Base-by-base conservation (phyloP, 2,329 filamentous ascomycete species). In the Tothia fuscella region DNA sequence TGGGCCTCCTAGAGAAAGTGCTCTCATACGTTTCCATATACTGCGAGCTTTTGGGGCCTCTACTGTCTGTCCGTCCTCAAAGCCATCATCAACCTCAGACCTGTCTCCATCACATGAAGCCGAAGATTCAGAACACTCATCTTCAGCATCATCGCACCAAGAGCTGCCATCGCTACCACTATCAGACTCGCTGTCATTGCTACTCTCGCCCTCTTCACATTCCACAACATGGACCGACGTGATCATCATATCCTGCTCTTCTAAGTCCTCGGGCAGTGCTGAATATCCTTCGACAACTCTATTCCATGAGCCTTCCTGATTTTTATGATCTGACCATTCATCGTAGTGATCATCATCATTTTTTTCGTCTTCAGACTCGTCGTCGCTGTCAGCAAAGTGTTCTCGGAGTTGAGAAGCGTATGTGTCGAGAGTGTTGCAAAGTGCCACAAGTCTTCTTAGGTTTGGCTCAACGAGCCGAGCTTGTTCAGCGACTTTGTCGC, bases 121-220 rank as follows among this genome's bases (percentile, higher is more conserved):
- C n/a, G n/a, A n/a, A n/a, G n/a, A n/a, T n/a, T n/a, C n/a, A n/a
- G n/a, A n/a, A n/a, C n/a, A n/a, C 35, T 37, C 35, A 12, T 37
- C 35, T 10, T 37, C 35, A n/a, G n/a, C n/a, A 1, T 26, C 35
- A 26, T 37, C 35, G 6, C 3, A 21, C 21, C 34, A 37, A 4
- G 34, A 37, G 14, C 35, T 37, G 3, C 35, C 35, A 26, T 37
- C 21, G 19, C 35, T 37, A 26, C 28, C 35, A 21, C n/a, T n/a
- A n/a, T n/a, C n/a, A n/a, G n/a, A n/a, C n/a, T n/a, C n/a, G n/a
- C n/a, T n/a, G n/a, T 24, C 35, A 2, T 37, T 25, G 5, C 25
- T 22, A 22, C 35, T 37, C 20, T 7, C 34, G 6, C 20, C 17
- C 17, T 13, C 12, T 25, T 37, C 35, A 16, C 35, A 25, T 5